These are phyloP conservation scores for Aureobasidium subglaciale DNA, from an alignment of 2,329 filamentous ascomycete species.

Conservation along the genomic window DNA sequence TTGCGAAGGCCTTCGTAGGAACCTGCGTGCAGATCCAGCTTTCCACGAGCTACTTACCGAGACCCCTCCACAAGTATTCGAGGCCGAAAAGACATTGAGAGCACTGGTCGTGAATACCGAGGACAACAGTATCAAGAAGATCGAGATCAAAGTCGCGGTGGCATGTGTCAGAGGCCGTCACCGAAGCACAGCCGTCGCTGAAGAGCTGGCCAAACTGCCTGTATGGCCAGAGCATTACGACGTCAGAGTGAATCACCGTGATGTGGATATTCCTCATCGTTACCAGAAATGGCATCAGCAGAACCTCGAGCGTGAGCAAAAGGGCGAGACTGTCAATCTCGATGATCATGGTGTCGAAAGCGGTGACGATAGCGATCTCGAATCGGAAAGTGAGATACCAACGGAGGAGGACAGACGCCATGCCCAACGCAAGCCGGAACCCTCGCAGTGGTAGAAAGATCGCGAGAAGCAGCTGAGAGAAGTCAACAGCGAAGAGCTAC, in stretches of 20 bases:
- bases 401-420: neutral
- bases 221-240: neutral
- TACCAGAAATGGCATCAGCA: constrained; percentile 1
- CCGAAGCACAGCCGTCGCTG: neutral
- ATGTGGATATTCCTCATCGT: neutral
- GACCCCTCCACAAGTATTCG: neutral
- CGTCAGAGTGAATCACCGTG: neutral
- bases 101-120: neutral
- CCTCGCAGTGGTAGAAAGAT: neutral
- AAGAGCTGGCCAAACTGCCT: neutral
- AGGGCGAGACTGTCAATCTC: neutral
- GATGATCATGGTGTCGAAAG: neutral
- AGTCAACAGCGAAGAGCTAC: neutral
- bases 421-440: too few species aligned
- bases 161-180: neutral
- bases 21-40: neutral
- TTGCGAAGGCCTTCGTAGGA: neutral
- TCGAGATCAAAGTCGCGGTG: constrained; percentile 7
- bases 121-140: neutral
- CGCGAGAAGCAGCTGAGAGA: neutral
- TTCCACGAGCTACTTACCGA: neutral
- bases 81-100: neutral
- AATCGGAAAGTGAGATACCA: too few species aligned
- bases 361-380: neutral
- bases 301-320: neutral